phyloP scores from a whole-genome alignment of 1,284 basidiomycete genomes.

The Apiotrichum gracile region DNA sequence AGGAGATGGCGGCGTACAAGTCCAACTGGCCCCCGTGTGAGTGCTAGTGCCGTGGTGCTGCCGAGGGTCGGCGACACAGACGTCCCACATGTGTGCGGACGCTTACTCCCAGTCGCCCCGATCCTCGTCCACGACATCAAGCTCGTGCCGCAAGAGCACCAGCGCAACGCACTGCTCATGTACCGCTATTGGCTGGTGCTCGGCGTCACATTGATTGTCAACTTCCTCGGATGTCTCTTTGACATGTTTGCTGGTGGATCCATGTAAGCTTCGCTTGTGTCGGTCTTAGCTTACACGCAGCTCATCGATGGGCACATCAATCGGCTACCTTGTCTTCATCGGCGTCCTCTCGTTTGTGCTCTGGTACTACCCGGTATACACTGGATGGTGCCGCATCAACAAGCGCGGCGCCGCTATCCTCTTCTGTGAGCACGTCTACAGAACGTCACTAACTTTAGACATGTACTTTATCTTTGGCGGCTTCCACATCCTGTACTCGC shows the following conservation, averaged over 20 bases:
- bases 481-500: conserved; percentile 82
- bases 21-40: conserved; percentile 47
- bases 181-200: conserved; percentile 85
- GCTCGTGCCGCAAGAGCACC: conserved; percentile 79
- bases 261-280: background rate
- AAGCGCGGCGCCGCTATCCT: conserved; percentile 46
- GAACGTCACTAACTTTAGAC: conserved; percentile 53
- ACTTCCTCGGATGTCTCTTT: conserved; percentile 85
- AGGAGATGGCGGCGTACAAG: conserved; percentile 29
- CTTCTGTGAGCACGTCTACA: conserved; percentile 37
- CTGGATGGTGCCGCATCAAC: conserved; percentile 87
- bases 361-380: conserved; percentile 95
- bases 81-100: background rate
- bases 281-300: conserved; percentile 21
- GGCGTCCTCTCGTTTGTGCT: conserved; percentile 73
- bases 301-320: conserved; percentile 26
- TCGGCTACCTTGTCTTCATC: conserved; percentile 71
- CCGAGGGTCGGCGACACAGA: too few species aligned
- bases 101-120: conserved; percentile 64
- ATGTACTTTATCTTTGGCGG: conserved; percentile 91
- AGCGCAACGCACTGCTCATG: conserved; percentile 70
- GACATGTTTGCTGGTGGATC: conserved; percentile 63
- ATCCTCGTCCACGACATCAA: conserved; percentile 87
- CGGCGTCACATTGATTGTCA: conserved; percentile 69
- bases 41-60: conserved; percentile 7